Conservation (phyloP, 2,329 filamentous ascomycete genomes). For the Eutypella sp. region DNA sequence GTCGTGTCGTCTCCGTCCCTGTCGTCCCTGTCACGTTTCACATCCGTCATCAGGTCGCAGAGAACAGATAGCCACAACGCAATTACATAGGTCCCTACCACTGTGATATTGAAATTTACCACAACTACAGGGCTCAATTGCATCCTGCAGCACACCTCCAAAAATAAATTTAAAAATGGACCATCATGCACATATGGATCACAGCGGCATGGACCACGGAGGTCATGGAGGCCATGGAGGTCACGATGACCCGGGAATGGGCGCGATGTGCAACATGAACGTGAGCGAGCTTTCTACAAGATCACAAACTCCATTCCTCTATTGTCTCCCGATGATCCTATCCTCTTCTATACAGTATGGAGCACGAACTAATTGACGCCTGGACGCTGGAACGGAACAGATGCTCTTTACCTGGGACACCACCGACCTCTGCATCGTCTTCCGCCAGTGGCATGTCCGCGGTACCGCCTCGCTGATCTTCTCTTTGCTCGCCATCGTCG, state of each 20-base stretch:
- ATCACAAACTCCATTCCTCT: neutral
- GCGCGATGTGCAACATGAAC: conserved; percentile 82
- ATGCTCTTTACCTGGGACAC: conserved; percentile 99
- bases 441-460: conserved; percentile 82
- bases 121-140: too few relatives aligned
- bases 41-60: too few relatives aligned
- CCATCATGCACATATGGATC: conserved; percentile 43
- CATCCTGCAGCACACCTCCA: too few relatives aligned
- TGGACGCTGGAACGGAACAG: conserved; percentile 38
- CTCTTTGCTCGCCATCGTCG: conserved; percentile 76
- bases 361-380: conserved; percentile 9
- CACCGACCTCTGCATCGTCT: conserved; percentile 91
- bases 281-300: conserved; percentile 42
- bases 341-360: neutral
- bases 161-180: too few relatives aligned
- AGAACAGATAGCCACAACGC: too few relatives aligned
- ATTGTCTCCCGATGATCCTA: conserved; percentile 5
- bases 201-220: conserved; percentile 39
- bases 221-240: conserved; percentile 38
- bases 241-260: conserved; percentile 52
- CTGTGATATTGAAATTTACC: too few relatives aligned
- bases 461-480: conserved; percentile 69
- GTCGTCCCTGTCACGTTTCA: too few relatives aligned
- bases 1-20: too few relatives aligned
- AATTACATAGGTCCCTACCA: too few relatives aligned